Evolutionary conservation across 176 grass and related monocot genomes (phyloP), one percentile per base, ranked within the genome.

Genomic region (Pontederia paniculata): DNA sequence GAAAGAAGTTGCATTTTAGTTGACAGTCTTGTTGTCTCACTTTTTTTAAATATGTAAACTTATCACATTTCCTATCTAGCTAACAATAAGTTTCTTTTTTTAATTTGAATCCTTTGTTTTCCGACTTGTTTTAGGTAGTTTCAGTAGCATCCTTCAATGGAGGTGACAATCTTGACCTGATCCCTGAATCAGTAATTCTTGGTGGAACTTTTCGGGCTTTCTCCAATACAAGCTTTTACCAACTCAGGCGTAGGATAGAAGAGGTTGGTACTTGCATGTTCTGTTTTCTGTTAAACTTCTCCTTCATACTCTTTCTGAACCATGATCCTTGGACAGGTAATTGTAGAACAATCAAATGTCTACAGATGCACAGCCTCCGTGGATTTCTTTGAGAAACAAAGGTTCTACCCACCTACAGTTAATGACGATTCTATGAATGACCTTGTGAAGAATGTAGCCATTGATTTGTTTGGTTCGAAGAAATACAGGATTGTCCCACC

Each of bases 141-240:
- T 67, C 64, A 44, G 64, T 67, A 5, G 21, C 64, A 11, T 43
- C 9, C 31, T 49, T 67, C 11, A 17, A 67, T 16, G 64, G 64
- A 13, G 64, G 50, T 50, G 21, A 53, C 18, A 42, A 48, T 19
- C 53, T 53, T 31, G 10, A 2, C 50, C 19, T 28, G 0, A 15
- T 16, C 21, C 64, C 64, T 9, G 50, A 67, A 53, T 67, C 64
- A 20, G 64, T 67, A 48, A 21, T 50, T 9, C 20, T 67, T 8
- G 17, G 47, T 15, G 64, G 64, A 8, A 54, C 64, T 21, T 67
- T 54, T 17, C 52, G 64, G 11, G 64, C 50, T 1, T 67, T 67
- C 37, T 53, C 22, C 48, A 67, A 67, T 17, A 23, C 17, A 42
- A 48, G 9, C 31, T 54, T 67, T 28, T 17, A 22, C 9, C 28